Evolutionary conservation across 108 stramenopile genomes (phyloP).

Genomic region (Nitzschia putrida): DNA sequence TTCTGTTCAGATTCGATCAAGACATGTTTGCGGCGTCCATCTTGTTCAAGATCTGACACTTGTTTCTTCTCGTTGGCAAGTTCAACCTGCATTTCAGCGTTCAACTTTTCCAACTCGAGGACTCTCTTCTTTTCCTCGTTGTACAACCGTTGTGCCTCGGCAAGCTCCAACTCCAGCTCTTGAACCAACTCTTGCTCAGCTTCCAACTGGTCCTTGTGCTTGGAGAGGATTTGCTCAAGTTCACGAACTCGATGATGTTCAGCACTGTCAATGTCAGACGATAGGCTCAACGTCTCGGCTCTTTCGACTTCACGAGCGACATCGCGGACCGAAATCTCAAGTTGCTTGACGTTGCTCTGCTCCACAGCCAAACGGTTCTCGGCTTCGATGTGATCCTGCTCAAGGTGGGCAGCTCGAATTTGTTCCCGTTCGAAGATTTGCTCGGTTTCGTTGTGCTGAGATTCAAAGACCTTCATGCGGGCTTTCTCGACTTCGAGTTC

Average conservation of each 20-base stretch:
- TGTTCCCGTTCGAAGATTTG: conserved; percentile 13
- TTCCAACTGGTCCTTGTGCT: conserved; percentile 25
- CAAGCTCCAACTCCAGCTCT: conserved; percentile 28
- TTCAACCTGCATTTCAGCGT: not conserved
- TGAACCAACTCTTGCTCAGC: conserved; percentile 21
- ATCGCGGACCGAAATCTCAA: conserved; percentile 20
- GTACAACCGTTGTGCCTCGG: conserved; percentile 7
- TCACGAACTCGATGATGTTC: conserved; percentile 23
- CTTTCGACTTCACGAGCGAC: conserved; percentile 6
- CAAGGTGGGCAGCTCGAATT: not conserved
- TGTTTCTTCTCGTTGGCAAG: not conserved
- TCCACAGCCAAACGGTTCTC: conserved; percentile 20
- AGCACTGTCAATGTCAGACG: not conserved
- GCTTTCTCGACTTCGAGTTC: conserved; percentile 20
- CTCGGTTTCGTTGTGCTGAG: conserved; percentile 25
- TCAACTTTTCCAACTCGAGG: conserved; percentile 17
- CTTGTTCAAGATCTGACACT: conserved; percentile 12
- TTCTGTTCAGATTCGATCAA: conserved; percentile 33
- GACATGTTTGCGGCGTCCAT: conserved; percentile 5
- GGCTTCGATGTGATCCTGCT: conserved; percentile 8
- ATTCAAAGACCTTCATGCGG: conserved; percentile 23
- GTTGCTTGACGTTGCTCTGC: conserved; percentile 13
- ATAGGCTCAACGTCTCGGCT: not conserved
- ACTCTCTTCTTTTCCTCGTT: conserved; percentile 31
- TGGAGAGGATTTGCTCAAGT: conserved; percentile 17